Evolutionary conservation across 1,139 yeast species (phyloP), one percentile per base, ranked within the genome.

Genomic region (Hansenula sp.): DNA sequence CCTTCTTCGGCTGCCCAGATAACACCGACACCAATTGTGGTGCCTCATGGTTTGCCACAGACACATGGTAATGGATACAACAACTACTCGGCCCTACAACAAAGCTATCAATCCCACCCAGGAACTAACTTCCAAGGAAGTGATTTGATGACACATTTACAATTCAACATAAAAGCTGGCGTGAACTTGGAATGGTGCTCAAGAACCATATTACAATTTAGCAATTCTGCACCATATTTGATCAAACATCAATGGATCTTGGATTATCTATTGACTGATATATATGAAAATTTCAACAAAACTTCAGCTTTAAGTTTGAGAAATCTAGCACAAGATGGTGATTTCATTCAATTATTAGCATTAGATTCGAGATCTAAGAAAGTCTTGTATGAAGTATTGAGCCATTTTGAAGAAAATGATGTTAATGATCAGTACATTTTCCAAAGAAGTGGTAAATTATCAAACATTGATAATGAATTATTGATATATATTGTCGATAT

Each of bases 271-370:
- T 39, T 57, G 18, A 41, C 38, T 4, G 53, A 57, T 13, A 31
- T 52, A 11, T 42, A 42, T 7, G 36, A 33, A 12, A 50, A 41
- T 15, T 45, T 47, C 8, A 46, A 46, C 33, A 53, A 55, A 41
- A 51, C 53, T 3, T 42, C 54, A 12, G 67, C 72, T 11, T 75
- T 93, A 45, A 76, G 88, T 19, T 68, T 93, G 45, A 74, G 98
- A 57, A 93, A 93, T 62, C 69, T 88, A 45, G 77, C 86, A 2
- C 94, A 93, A 60, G 96, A 89, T 59, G 77, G 87, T 15, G 83
- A 77, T 36, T 87, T 89, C 56, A 95, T 96, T 36, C 91, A 86
- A 60, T 75, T 83, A 64, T 67, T 93, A 49, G 86, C 94, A 0
- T 75, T 79, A 52, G 69, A 76, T 43, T 67, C 63, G 40, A 61